Evolutionary conservation across 2,329 filamentous ascomycete genomes (phyloP).

Genomic region (Aspergillus floridensis): DNA sequence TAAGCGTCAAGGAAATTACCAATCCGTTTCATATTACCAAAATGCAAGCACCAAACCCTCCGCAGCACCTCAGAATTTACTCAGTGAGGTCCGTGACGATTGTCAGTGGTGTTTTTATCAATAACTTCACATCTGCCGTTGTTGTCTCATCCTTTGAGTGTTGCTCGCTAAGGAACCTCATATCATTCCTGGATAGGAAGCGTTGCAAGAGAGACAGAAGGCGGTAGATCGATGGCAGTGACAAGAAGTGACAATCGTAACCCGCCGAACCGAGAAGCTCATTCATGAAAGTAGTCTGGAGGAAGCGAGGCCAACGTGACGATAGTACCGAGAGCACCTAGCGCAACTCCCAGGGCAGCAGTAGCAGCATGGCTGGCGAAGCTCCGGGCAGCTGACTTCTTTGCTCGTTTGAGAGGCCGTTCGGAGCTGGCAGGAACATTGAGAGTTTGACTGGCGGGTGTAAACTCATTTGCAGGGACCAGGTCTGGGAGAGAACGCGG

Average conservation of each 20-base stretch:
- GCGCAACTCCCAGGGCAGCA: constrained; percentile 40
- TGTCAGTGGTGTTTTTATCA: too few species aligned
- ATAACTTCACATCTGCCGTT: too few species aligned
- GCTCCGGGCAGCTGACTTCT: constrained; percentile 18
- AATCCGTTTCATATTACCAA: background rate
- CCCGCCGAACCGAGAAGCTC: background rate
- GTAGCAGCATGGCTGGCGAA: constrained; percentile 40
- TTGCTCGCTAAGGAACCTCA: too few species aligned
- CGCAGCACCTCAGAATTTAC: background rate
- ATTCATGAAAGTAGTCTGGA: constrained; percentile 41
- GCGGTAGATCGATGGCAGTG: too few species aligned
- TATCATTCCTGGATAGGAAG: too few species aligned
- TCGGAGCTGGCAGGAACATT: constrained; percentile 18
- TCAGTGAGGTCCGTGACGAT: too few species aligned
- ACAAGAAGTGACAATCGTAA: too few species aligned
- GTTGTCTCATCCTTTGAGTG: too few species aligned
- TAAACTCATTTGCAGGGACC: constrained; percentile 1
- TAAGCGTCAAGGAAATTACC: background rate
- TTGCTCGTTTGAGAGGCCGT: constrained; percentile 29
- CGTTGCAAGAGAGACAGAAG: too few species aligned
- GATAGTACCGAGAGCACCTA: constrained; percentile 44
- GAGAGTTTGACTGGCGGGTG: constrained; percentile 13
- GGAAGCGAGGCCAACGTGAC: constrained; percentile 43
- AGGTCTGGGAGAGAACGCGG: constrained; percentile 8
- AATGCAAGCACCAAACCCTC: constrained; percentile 7